phyloP scores from a whole-genome alignment of 192 early-diverging fungal species.

The Phlyctochytrium planicorne region DNA sequence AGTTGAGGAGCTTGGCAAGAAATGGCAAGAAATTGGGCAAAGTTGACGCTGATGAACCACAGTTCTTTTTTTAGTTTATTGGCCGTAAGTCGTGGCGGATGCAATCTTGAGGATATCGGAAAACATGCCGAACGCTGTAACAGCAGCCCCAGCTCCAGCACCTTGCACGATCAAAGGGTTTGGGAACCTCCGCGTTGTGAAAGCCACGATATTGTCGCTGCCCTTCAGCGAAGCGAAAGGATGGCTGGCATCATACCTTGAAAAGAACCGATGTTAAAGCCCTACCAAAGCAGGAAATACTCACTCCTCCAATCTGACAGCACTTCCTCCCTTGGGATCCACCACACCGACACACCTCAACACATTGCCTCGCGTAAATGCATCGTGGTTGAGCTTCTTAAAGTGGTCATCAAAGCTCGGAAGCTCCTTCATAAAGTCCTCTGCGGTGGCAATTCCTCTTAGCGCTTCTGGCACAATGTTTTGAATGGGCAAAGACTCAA shows the following conservation, averaged over 20 bases:
- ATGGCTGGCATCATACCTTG: constrained; percentile 77
- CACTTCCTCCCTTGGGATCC: constrained; percentile 69
- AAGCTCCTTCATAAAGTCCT: constrained; percentile 82
- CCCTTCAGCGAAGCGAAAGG: constrained; percentile 96
- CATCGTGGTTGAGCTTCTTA: constrained; percentile 74
- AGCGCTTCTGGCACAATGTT: constrained; percentile 94
- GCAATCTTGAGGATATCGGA: constrained; percentile 86
- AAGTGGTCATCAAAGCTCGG: constrained; percentile 88
- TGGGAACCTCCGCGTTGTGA: constrained; percentile 92
- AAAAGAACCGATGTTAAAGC: constrained; percentile 7
- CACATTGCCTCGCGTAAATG: constrained; percentile 69
- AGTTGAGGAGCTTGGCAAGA: too few species aligned
- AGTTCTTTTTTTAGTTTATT: too few species aligned
- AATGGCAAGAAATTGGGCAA: too few species aligned
- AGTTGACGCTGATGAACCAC: too few species aligned
- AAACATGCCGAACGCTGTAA: constrained; percentile 98
- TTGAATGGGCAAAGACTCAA: constrained; percentile 82
- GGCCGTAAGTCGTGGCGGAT: constrained; percentile 9
- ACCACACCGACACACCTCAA: constrained; percentile 92
- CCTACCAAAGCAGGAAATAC: too few species aligned
- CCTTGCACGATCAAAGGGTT: constrained; percentile 95
- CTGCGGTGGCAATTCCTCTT: constrained; percentile 64
- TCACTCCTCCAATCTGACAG: constrained; percentile 75
- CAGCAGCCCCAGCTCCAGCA: constrained; percentile 92
- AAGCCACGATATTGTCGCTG: constrained; percentile 97